Evolutionary conservation across 345 rosid genomes (phyloP), one percentile per base, ranked within the genome.

Genomic region (Salix koriyanagi): DNA sequence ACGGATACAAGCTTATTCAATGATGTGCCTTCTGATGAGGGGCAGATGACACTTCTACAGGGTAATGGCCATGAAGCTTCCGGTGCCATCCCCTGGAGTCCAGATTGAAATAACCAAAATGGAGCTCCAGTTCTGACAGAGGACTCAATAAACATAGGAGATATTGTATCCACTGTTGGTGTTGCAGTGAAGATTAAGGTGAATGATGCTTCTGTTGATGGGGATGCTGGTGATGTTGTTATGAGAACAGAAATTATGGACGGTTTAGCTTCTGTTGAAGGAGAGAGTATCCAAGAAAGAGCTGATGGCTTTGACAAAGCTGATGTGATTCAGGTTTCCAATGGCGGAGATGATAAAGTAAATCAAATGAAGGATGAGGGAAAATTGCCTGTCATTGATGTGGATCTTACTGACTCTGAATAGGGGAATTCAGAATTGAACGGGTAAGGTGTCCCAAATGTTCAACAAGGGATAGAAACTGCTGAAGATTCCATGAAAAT

Each of bases 281-380:
- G 76, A 71, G 84, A 70, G 36, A 76, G 37, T 23, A 61, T 28
- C 37, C 65, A 56, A 72, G 79, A 81, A 73, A 72, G 67, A 73
- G 68, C 42, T 65, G 79, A 80, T 44, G 70, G 79, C 58, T 68
- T 52, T 19, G 30, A 50, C 8, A 26, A 66, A 73, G 77, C 71
- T 52, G 67, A 73, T 81, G 67, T 73, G 70, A 78, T 71, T 79
- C 64, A 71, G 68, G 79, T 82, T 77, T 76, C 84, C 72, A 65
- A 58, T 34, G 34, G 13, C 14, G 70, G 52, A 13, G 70, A 58
- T 68, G 77, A 60, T n/a, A 41, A 36, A 39, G 73, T 7, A 73
- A 73, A 69, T 7, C 62, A 69, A 61, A 34, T 23, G 61, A 70
- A 65, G 67, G 74, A 65, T 21, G 75, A 66, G 26, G 72, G 60